Percentiles rank a stretch among this genome's conserved stretches.
These are phyloP conservation scores for Allium fistulosum DNA, from an alignment of 106 monocot species.

Conservation along the genomic window DNA sequence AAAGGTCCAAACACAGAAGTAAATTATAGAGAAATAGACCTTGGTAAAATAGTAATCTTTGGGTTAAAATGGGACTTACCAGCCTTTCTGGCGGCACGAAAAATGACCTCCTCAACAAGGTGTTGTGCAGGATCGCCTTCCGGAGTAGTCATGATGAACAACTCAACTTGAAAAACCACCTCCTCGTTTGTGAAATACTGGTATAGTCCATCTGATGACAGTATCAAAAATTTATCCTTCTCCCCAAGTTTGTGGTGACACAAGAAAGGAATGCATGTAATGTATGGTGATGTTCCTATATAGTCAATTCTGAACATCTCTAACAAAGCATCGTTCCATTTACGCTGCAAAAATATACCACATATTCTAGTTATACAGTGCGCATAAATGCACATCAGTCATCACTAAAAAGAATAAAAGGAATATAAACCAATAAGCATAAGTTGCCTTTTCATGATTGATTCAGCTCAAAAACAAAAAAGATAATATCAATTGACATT, in stretches of 20 bases:
- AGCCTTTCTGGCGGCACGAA: constrained; percentile 7
- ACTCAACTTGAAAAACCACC: constrained; percentile 61
- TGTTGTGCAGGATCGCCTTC: constrained; percentile 53
- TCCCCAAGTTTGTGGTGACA: constrained; percentile 50
- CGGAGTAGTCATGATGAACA: constrained; percentile 59
- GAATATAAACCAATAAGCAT: too few relatives aligned
- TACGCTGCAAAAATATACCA: constrained; percentile 45
- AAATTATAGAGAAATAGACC: too few relatives aligned
- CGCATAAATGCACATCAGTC: background rate
- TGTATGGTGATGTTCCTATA: constrained; percentile 74
- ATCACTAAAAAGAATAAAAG: too few relatives aligned
- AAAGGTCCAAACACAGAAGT: too few relatives aligned
- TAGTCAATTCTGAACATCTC: constrained; percentile 93
- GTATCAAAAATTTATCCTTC: constrained; percentile 59
- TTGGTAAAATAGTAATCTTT: too few relatives aligned
- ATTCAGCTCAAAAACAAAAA: background rate
- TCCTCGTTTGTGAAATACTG: constrained; percentile 92
- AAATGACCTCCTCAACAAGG: constrained; percentile 12
- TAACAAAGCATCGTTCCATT: constrained; percentile 87
- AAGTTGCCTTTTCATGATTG: too few relatives aligned
- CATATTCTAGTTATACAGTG: background rate
- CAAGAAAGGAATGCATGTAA: constrained; percentile 70
- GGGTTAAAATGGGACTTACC: background rate
- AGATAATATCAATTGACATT: background rate
- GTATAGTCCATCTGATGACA: constrained; percentile 91